Base-by-base conservation (phyloP, 148 eudicot species). In the Cornus controversa region DNA sequence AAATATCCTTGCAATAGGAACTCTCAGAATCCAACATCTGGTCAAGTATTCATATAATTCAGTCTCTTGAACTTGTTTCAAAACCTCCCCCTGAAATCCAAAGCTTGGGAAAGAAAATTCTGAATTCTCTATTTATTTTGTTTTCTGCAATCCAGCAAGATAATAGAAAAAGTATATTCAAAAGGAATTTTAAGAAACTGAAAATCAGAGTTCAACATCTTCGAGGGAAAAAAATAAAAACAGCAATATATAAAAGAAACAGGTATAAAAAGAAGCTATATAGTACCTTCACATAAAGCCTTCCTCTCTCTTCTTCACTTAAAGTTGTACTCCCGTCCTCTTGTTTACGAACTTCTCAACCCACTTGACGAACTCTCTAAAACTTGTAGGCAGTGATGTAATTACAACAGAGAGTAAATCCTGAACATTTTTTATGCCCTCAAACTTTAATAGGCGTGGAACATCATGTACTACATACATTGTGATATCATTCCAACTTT, bases 21-120 rank as follows among this genome's bases (percentile, higher is more conserved):
- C 6, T 26, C 42, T 47, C 70, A 25, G 82, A 68, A 68, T 27
- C 70, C 67, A 82, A 37, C 81, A 87, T 71, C 16, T 67, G 10
- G 72, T 76, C 8, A 87, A 71, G 62, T 76, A 71, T 53, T 72
- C 81, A 68, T 80, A 80, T 53, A 87, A 82, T 45, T 82, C 67
- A 54, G 87, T 87, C 71, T 80, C 82, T 31, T 58, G 88, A 20
- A 87, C 88, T 87, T 85, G 88, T 69, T 85, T 79, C 71, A 87
- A 57, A 15, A 87, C 76, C 75, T 82, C 84, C 77, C 80, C 90
- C 90, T 87, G 81, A 70, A 78, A 80, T n/a, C 67, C 70, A 80
- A 71, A 74, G 8, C 50, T 42, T 42, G 50, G 50, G 11, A 42
- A 2, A 42, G 53, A 13, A 60, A 29, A 27, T 34, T 69, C 73